phyloP scores from a whole-genome alignment of 768 basidiomycete genomes.

The Suillus occidentalis region DNA sequence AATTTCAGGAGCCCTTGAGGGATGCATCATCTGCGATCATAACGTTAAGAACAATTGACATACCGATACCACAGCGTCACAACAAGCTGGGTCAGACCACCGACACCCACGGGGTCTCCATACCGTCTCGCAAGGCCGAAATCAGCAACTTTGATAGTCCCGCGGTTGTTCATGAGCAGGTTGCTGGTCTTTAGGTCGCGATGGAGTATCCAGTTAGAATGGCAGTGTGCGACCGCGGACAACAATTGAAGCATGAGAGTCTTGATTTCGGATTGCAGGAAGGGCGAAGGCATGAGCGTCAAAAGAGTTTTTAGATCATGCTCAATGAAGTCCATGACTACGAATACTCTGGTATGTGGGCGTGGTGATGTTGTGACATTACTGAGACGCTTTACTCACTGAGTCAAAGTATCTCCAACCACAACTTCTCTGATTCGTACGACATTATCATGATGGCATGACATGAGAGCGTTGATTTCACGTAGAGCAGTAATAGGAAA shows the following conservation, averaged over 20 bases:
- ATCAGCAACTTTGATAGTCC: slow-evolving; percentile 97
- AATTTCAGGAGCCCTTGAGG: slow-evolving; percentile 85
- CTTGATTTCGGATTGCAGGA: slow-evolving; percentile 97
- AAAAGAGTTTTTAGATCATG: slow-evolving; percentile 98
- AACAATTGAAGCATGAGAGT: slow-evolving; percentile 92
- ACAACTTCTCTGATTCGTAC: slow-evolving; percentile 97
- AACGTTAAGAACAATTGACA: slow-evolving; percentile 28
- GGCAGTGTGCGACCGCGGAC: slow-evolving; percentile 91
- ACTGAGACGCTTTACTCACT: slow-evolving; percentile 64
- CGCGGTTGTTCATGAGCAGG: slow-evolving; percentile 97
- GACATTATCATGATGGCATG: slow-evolving; percentile 92
- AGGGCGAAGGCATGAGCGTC: slow-evolving; percentile 92
- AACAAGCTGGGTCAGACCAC: slow-evolving; percentile 97
- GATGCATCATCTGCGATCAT: slow-evolving; percentile 16
- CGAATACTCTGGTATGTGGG: slow-evolving; percentile 74
- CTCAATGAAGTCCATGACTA: slow-evolving; percentile 99
- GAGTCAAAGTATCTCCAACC: slow-evolving; percentile 96
- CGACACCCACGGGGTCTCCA: slow-evolving; percentile 93
- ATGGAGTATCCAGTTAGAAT: slow-evolving; percentile 96
- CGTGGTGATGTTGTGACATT: slow-evolving; percentile 12
- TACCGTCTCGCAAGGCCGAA: slow-evolving; percentile 95
- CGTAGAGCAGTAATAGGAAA: slow-evolving; percentile 97
- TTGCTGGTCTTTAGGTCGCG: slow-evolving; percentile 98
- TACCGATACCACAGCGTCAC: slow-evolving; percentile 99
- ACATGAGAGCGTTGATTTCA: slow-evolving; percentile 96